Conservation (phyloP, 2,329 filamentous ascomycete species). For the Coleophoma cylindrospora region DNA sequence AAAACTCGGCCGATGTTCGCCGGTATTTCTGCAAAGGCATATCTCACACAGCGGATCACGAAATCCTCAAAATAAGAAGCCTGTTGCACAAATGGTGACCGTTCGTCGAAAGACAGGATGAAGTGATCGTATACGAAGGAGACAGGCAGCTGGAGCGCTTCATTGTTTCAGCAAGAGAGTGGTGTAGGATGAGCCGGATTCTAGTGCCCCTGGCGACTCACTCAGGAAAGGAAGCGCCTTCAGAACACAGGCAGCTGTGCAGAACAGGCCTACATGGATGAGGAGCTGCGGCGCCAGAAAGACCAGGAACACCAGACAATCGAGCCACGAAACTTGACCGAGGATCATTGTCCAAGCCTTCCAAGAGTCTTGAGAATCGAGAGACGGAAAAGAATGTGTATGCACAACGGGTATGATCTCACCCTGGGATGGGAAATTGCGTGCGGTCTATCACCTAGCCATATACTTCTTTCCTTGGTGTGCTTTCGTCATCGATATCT, state of each 20-base stretch:
- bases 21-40: slow-evolving; percentile 69
- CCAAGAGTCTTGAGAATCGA: no score
- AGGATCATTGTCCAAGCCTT: slow-evolving; percentile 55
- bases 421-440: no score
- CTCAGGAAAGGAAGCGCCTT: slow-evolving; percentile 65
- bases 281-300: slow-evolving; percentile 70
- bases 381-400: no score
- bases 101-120: slow-evolving; percentile 36
- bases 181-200: no score
- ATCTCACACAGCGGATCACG: slow-evolving; percentile 71
- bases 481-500: no score
- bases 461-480: no score
- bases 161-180: background rate
- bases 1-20: slow-evolving; percentile 68
- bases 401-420: no score
- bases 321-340: slow-evolving; percentile 67
- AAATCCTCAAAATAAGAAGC: slow-evolving; percentile 74
- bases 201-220: slow-evolving; percentile 30
- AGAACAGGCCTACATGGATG: slow-evolving; percentile 57
- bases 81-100: slow-evolving; percentile 59
- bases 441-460: no score
- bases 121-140: slow-evolving; percentile 54
- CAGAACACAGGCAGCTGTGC: slow-evolving; percentile 51
- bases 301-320: slow-evolving; percentile 68
- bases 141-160: slow-evolving; percentile 54